Evolutionary conservation across 176 grass and related monocot species (phyloP).

Genomic region (Puya raimondii): DNA sequence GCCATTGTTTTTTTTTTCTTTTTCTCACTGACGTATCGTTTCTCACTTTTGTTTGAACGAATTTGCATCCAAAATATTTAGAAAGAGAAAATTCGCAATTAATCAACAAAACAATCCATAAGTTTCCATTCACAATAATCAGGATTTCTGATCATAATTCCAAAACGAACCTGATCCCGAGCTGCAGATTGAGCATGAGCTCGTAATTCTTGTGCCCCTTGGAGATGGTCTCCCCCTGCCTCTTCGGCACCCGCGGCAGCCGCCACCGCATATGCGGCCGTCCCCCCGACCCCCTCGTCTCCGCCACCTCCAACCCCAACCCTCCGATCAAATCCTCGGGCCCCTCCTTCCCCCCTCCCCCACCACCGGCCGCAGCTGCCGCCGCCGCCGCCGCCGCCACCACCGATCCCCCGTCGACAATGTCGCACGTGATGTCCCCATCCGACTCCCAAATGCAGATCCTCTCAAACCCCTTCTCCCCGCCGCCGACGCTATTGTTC

Average conservation of each 20-base stretch:
- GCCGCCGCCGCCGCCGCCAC: constrained; percentile 6
- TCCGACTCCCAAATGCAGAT: constrained; percentile 66
- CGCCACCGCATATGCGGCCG: constrained; percentile 36
- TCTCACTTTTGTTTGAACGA: too few relatives aligned
- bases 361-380: constrained; percentile 10
- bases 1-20: too few relatives aligned
- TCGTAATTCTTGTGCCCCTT: constrained; percentile 88
- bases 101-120: too few relatives aligned
- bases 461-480: constrained; percentile 52
- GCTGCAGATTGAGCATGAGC: constrained; percentile 96
- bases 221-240: constrained; percentile 76
- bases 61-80: too few relatives aligned
- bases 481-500: constrained; percentile 37
- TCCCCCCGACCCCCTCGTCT: constrained; percentile 4
- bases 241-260: constrained; percentile 37
- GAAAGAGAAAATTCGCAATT: too few relatives aligned
- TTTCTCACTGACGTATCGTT: too few relatives aligned
- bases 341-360: constrained; percentile 10
- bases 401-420: constrained; percentile 39
- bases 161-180: constrained; percentile 67
- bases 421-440: constrained; percentile 67
- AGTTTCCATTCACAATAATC: too few relatives aligned
- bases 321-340: constrained; percentile 10
- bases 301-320: constrained; percentile 19
- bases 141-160: not conserved